Percentiles rank a stretch among this genome's conserved stretches.
Evolutionary conservation across 192 early-diverging fungal genomes (phyloP).

Genomic region (Coemansia sp.): DNA sequence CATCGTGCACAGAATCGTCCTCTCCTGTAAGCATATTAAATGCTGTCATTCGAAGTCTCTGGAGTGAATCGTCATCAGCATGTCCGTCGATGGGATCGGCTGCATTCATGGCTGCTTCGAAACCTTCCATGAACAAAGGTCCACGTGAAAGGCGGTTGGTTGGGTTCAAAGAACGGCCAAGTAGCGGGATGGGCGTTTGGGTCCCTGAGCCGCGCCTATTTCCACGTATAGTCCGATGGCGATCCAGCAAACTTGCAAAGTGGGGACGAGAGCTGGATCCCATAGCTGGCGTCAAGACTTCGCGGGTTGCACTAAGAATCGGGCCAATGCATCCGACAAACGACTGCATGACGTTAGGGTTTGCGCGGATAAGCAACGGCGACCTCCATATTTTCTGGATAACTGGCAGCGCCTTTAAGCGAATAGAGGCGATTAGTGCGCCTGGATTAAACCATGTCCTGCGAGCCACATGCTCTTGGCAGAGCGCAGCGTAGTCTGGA

Average conservation of each 20-base stretch:
- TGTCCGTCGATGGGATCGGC: background rate
- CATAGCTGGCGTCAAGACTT: slow-evolving; percentile 28
- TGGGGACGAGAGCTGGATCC: slow-evolving; percentile 24
- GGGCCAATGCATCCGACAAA: slow-evolving; percentile 67
- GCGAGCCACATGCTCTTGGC: slow-evolving; percentile 39
- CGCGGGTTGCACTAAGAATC: slow-evolving; percentile 76
- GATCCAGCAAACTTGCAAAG: slow-evolving; percentile 25
- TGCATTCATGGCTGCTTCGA: background rate
- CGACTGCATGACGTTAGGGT: slow-evolving; percentile 59
- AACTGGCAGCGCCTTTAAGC: slow-evolving; percentile 63
- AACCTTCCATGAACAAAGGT: slow-evolving; percentile 2
- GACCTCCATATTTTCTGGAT: slow-evolving; percentile 68
- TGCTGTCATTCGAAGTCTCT: slow-evolving; percentile 1
- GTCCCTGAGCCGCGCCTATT: slow-evolving; percentile 17
- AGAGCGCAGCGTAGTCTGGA: slow-evolving; percentile 50
- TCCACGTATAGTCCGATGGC: slow-evolving; percentile 14
- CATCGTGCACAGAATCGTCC: background rate
- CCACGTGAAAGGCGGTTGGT: slow-evolving; percentile 10
- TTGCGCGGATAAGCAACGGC: slow-evolving; percentile 59
- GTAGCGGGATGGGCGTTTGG: slow-evolving; percentile 37
- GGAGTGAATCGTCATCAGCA: background rate
- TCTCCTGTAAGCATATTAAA: background rate
- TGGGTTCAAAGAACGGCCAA: slow-evolving; percentile 21
- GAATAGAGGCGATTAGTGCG: slow-evolving; percentile 67
- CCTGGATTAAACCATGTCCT: slow-evolving; percentile 72